phyloP scores from a whole-genome alignment of 2,329 filamentous ascomycete species.

The Fusarium sp. region DNA sequence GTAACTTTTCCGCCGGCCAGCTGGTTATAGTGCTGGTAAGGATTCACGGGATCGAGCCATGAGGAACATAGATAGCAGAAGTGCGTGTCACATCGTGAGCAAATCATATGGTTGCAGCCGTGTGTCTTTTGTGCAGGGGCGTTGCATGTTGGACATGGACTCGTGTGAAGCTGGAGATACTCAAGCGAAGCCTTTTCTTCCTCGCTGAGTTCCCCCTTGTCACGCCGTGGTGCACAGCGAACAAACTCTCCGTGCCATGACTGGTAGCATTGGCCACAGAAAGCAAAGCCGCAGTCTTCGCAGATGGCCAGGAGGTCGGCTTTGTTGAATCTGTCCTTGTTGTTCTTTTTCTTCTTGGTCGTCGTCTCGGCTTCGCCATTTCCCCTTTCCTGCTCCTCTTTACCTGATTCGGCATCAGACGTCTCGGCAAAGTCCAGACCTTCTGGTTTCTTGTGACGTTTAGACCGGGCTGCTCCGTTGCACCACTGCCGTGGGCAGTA shows the following conservation, averaged over 20 bases:
- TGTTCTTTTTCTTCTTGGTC: slow-evolving; percentile 38
- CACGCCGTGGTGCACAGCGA: slow-evolving; percentile 73
- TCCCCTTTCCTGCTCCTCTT: slow-evolving; percentile 56
- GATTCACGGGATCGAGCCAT: slow-evolving; percentile 85
- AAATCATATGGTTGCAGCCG: slow-evolving; percentile 98
- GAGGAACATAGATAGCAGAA: slow-evolving; percentile 94
- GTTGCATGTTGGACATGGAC: slow-evolving; percentile 87
- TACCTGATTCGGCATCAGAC: slow-evolving; percentile 63
- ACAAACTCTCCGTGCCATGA: slow-evolving; percentile 94
- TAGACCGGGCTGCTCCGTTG: slow-evolving; percentile 84
- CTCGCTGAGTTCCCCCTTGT: slow-evolving; percentile 76
- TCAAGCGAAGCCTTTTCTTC: slow-evolving; percentile 90
- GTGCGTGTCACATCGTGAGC: slow-evolving; percentile 87
- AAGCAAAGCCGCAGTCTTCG: slow-evolving; percentile 89
- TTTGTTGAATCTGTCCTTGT: slow-evolving; percentile 51
- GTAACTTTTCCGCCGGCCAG: slow-evolving; percentile 62
- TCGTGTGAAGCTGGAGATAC: slow-evolving; percentile 84
- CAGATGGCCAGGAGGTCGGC: slow-evolving; percentile 83
- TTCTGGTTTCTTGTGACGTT: slow-evolving; percentile 76
- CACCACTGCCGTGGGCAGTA: slow-evolving; percentile 96
- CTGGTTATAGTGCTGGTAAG: slow-evolving; percentile 89
- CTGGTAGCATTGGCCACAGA: slow-evolving; percentile 76
- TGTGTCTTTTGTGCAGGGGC: slow-evolving; percentile 89
- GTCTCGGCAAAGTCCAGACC: slow-evolving; percentile 69
- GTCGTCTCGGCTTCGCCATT: slow-evolving; percentile 35